Conservation (phyloP, 2,329 filamentous ascomycete genomes). For the Whalleya microplaca region DNA sequence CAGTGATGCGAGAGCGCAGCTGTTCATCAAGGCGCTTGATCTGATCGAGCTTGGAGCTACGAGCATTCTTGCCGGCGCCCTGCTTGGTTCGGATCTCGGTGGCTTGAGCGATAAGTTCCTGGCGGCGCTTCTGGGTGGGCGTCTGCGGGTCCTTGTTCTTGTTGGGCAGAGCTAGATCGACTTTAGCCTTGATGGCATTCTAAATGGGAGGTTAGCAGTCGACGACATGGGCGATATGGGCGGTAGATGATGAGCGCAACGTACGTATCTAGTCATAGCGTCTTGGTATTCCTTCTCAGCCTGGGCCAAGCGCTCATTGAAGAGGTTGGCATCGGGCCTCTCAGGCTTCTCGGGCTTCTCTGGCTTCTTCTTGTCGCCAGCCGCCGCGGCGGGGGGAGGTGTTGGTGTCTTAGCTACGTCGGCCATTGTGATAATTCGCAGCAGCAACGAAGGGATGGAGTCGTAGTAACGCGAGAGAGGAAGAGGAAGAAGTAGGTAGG, state of each 20-base stretch:
- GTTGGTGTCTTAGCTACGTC: conserved; percentile 48
- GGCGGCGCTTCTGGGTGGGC: conserved; percentile 78
- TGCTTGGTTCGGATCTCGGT: conserved; percentile 87
- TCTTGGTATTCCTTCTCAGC: conserved; percentile 86
- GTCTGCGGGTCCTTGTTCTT: conserved; percentile 78
- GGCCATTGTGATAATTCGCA: conserved; percentile 51
- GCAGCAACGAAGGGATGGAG: conserved; percentile 4
- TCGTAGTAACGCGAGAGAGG: conserved; percentile 1
- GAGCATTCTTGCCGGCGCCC: conserved; percentile 81
- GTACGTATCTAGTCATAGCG: conserved; percentile 63
- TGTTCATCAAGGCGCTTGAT: conserved; percentile 91
- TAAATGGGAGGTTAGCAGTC: conserved; percentile 44
- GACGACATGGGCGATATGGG: too few species aligned
- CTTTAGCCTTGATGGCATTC: conserved; percentile 86
- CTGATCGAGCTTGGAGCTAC: conserved; percentile 79
- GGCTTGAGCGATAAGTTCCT: conserved; percentile 82
- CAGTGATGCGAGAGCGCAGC: conserved; percentile 79
- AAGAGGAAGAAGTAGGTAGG: conserved; percentile 10
- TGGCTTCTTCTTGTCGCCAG: conserved; percentile 53
- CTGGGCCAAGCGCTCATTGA: conserved; percentile 76
- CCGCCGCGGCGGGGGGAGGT: conserved; percentile 51
- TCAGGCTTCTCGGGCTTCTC: conserved; percentile 84
- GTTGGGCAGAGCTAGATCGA: conserved; percentile 78
- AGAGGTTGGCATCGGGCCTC: conserved; percentile 85
- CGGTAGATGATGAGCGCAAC: conserved; percentile 15